A percentile compares a stretch with the other conserved stretches of the same genome.
Evolutionary conservation across 768 basidiomycete species (phyloP).

Genomic region (Mycena vulgaris): DNA sequence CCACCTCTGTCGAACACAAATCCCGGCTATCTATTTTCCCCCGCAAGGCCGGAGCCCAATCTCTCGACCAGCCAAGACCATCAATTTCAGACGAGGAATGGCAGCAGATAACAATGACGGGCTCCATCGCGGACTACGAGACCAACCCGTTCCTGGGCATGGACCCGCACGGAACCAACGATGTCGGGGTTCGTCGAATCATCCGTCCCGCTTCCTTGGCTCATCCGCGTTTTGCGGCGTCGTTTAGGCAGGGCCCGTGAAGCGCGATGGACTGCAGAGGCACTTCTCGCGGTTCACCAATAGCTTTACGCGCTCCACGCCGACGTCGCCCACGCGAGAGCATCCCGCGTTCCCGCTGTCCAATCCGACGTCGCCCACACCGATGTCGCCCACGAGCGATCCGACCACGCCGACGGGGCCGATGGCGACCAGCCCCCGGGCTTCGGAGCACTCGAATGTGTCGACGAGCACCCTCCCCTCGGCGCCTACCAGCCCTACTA

Average conservation of each 20-base stretch:
- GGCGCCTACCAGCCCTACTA: not conserved
- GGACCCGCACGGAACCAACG: slow-evolving; percentile 10
- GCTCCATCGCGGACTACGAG: slow-evolving; percentile 37
- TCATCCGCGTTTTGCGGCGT: slow-evolving; percentile 17
- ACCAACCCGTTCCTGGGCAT: slow-evolving; percentile 32
- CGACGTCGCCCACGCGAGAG: slow-evolving; percentile 31
- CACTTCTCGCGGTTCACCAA: slow-evolving; percentile 33
- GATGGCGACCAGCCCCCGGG: slow-evolving; percentile 9
- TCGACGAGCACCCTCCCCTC: slow-evolving; percentile 34
- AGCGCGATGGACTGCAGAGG: slow-evolving; percentile 26
- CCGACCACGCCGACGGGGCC: slow-evolving; percentile 28
- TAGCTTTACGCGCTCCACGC: slow-evolving; percentile 35
- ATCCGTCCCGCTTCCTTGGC: slow-evolving; percentile 15
- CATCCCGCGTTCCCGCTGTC: not conserved
- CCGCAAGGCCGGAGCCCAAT: slow-evolving; percentile 17
- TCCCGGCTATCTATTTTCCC: slow-evolving; percentile 32
- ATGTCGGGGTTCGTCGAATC: slow-evolving; percentile 13
- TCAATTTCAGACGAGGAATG: slow-evolving; percentile 40
- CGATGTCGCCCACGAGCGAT: not conserved
- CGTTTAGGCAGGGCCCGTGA: slow-evolving; percentile 20
- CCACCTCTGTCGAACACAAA: slow-evolving; percentile 25
- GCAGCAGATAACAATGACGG: slow-evolving; percentile 40
- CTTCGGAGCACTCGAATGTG: slow-evolving; percentile 27
- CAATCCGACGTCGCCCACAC: not conserved
- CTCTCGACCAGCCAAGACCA: slow-evolving; percentile 27